Evolutionary conservation across 495 filamentous ascomycete genomes (phyloP), one percentile per base, ranked within the genome.

Genomic region (Aspergillus conjunctus): DNA sequence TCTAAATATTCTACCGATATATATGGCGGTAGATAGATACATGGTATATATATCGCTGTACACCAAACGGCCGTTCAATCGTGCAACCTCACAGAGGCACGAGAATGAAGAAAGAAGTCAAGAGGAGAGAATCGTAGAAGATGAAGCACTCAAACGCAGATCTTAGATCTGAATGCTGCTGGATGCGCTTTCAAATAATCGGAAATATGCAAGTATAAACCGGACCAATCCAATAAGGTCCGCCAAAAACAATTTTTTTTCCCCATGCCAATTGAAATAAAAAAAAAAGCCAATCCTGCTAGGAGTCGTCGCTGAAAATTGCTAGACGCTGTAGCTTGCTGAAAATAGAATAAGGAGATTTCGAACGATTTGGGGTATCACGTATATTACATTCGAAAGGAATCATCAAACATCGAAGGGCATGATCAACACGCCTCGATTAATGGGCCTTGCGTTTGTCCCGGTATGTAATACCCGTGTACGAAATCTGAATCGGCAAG

Each of bases 401-500:
- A 12, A 31, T 10, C n/a, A 56, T 15, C 21, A 33, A 54, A 21
- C 7, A 12, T 46, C 31, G 62, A 62, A 67, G 58, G 60, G 37
- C 41, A 66, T 52, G 52, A 56, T 73, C 71, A 77, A 58, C 73
- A 82, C 56, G 79, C 75, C 58, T 77, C 71, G 56, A 82, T 75
- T 18, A 77, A 71, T 22, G 76, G 66, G 58, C 68, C 71, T 63
- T 73, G 73, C 61, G 77, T 58, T 67, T 73, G 74, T 57, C 79
- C 67, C 65, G 84, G 79, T 61, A 84, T 78, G 71, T 85, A 88
- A 77, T 82, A 88, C 67, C 81, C 80, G 55, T 84, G 72, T 51
- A 85, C 85, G 70, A 87, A 85, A 65, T 76, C 75, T 43, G 71
- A 65, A 51, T 61, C 66, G n/a, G 72, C 58, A 62, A 81, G 67